Base-by-base conservation (phyloP, 345 rosid species). In the Lumnitzera racemosa region DNA sequence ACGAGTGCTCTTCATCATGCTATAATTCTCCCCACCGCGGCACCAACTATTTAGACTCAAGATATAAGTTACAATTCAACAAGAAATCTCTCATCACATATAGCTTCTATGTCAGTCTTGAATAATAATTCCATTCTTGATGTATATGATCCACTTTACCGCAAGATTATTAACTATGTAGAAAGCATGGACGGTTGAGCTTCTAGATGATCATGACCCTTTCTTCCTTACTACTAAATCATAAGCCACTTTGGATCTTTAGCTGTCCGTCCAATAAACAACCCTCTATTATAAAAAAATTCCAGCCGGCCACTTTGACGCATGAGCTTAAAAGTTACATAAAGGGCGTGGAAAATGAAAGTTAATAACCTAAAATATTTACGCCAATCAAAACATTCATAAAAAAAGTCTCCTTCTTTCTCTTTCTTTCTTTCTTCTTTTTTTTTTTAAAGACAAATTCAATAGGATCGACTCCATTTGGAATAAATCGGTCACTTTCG, bases 181-280 rank as follows among this genome's bases (percentile, higher is more conserved):
- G 23, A 47, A 61, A 52, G 20, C 12, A 46, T 65, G 58, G 46
- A 51, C 20, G 6, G 74, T 71, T 68, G 67, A 71, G 68, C 54
- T 53, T 60, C 43, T 27, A 63, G 64, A 61, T 51, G 23, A 41
- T 49, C 70, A 52, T 48, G 62, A 4, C 11, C 43, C 43, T 36
- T 53, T 51, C 23, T 36, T 25, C 53, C 20, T 20, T 20, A 46
- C 48, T 12, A 12, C 52, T 50, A 56, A 15, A 29, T 48, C 25
- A 20, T 49, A 66, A 65, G 56, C 78, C 80, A 72, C 64, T 43
- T 20, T 29, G 20, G 76, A 70, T 67, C 20, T 20, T 72, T 65
- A 43, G 66, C 64, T 65, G 74, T 73, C 68, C 51, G 23, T 16
- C 60, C 67, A 59, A 54, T 57, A 24, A 61, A 52, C 56, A 66